Evolutionary conservation across 305 asterid species (phyloP), one percentile per base, ranked within the genome.

Genomic region (Fraxinus sp.): DNA sequence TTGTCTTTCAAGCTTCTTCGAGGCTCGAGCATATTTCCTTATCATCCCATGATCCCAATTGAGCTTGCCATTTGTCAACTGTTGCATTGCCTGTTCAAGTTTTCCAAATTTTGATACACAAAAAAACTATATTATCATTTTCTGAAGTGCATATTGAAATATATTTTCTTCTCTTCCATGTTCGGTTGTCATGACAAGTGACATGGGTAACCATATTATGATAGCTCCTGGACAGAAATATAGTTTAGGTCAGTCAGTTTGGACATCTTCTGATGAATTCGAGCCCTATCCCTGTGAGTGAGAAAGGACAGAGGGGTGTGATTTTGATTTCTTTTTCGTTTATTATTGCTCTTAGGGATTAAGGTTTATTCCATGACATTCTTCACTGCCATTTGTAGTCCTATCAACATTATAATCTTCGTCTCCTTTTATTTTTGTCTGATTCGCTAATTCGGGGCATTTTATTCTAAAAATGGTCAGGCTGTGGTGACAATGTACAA

Each of bases 401-500:
- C 46, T 7, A 52, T 24, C 3, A 32, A 33, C 10, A 9, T 9
- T 9, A 35, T 37, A 78, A 11, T 59, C 22, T 39, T 28, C 37
- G 32, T 18, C n/a, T 81, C 5, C 9, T 28, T 22, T 14, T 64
- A 13, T 3, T 7, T 6, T 74, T 5, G 28, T 68, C 75, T 70
- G 16, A 82, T 74, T 41, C 24, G 5, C 59, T 14, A 49, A 49
- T 14, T 5, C 2, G 7, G 59, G 1, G 59, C 59, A 20, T 39
- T 66, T 46, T 64, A 11, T 36, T 35, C 22, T 70, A 73, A 64
- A 57, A 13, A 74, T 4, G 36, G 6, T 32, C 88, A 90, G 93
- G 93, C 93, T 52, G 86, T 86, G 5, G 94, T 91, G 33, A 90
- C 94, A 1, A 91, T 91, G 82, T 86, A 86, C 91, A 92, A 90